phyloP scores from a whole-genome alignment of 495 filamentous ascomycete species.

The Trichoderma virens region DNA sequence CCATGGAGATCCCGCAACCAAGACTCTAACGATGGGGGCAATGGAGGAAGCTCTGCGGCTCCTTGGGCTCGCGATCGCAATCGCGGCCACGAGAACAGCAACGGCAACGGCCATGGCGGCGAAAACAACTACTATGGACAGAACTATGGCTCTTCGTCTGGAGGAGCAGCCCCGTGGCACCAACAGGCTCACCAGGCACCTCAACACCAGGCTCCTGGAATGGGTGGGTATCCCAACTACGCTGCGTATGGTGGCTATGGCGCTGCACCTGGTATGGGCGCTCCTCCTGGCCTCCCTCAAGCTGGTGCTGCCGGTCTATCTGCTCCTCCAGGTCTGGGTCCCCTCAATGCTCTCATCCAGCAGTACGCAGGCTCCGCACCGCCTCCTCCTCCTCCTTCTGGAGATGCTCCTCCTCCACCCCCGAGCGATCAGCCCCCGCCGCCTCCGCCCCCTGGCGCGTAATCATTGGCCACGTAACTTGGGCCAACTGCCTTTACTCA shows the following conservation, averaged over 20 bases:
- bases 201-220: slow-evolving; percentile 49
- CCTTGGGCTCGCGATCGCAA: slow-evolving; percentile 55
- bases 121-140: slow-evolving; percentile 33
- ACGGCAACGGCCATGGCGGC: slow-evolving; percentile 18
- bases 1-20: slow-evolving; percentile 55
- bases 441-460: slow-evolving; percentile 8
- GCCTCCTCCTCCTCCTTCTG: slow-evolving; percentile 46
- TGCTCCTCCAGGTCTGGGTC: slow-evolving; percentile 55
- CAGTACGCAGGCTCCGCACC: slow-evolving; percentile 53
- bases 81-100: slow-evolving; percentile 21
- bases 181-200: slow-evolving; percentile 31
- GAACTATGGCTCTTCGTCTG: neutral
- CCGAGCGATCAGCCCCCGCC: slow-evolving; percentile 47
- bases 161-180: slow-evolving; percentile 46
- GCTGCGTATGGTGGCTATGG: slow-evolving; percentile 52
- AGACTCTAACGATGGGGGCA: slow-evolving; percentile 33
- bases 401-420: slow-evolving; percentile 64
- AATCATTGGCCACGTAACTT: neutral
- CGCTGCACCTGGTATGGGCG: slow-evolving; percentile 45
- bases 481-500: neutral
- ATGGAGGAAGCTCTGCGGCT: slow-evolving; percentile 30
- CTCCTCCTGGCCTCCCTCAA: slow-evolving; percentile 50
- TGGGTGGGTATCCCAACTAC: slow-evolving; percentile 51
- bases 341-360: slow-evolving; percentile 57
- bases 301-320: slow-evolving; percentile 46